phyloP scores from a whole-genome alignment of 2,329 filamentous ascomycete genomes.

The Penicillium sp. region DNA sequence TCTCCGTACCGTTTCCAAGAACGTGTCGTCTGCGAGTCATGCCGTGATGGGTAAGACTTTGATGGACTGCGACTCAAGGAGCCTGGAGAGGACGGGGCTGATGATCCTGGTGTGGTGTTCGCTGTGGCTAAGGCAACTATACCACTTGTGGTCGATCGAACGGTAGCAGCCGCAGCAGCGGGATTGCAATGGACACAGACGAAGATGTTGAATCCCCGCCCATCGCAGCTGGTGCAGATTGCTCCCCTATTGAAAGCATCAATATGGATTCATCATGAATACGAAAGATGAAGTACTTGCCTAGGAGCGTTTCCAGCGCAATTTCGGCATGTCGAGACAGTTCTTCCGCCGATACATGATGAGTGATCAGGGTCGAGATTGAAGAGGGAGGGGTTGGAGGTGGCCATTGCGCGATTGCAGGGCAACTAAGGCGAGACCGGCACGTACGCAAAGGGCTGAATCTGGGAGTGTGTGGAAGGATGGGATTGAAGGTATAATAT shows the following conservation, averaged over 20 bases:
- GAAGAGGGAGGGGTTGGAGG: slow-evolving; percentile 13
- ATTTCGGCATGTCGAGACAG: slow-evolving; percentile 33
- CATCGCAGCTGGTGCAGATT: slow-evolving; percentile 28
- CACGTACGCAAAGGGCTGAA: slow-evolving; percentile 3
- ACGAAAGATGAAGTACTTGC: slow-evolving; percentile 17
- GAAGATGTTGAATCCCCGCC: slow-evolving; percentile 33
- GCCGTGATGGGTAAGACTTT: slow-evolving; percentile 23
- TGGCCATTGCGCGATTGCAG: slow-evolving; percentile 18
- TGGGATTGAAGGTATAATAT: background rate
- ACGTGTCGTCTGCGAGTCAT: slow-evolving; percentile 7
- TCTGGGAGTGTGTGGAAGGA: background rate
- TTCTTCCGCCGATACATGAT: slow-evolving; percentile 35
- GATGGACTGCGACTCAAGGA: slow-evolving; percentile 31
- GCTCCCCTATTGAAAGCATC: slow-evolving; percentile 17
- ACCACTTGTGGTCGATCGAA: slow-evolving; percentile 1
- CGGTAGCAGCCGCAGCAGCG: slow-evolving; percentile 15
- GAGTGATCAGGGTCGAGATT: slow-evolving; percentile 33
- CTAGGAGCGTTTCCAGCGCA: slow-evolving; percentile 40
- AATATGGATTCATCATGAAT: background rate
- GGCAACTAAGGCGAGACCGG: background rate
- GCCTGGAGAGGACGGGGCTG: slow-evolving; percentile 18
- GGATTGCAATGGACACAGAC: slow-evolving; percentile 33
- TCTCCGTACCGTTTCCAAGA: slow-evolving; percentile 15
- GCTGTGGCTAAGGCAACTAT: slow-evolving; percentile 9
- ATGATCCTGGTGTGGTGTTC: slow-evolving; percentile 22